Evolutionary conservation across 768 basidiomycete species (phyloP), one percentile per base, ranked within the genome.

Genomic region (Trametes meyenii): DNA sequence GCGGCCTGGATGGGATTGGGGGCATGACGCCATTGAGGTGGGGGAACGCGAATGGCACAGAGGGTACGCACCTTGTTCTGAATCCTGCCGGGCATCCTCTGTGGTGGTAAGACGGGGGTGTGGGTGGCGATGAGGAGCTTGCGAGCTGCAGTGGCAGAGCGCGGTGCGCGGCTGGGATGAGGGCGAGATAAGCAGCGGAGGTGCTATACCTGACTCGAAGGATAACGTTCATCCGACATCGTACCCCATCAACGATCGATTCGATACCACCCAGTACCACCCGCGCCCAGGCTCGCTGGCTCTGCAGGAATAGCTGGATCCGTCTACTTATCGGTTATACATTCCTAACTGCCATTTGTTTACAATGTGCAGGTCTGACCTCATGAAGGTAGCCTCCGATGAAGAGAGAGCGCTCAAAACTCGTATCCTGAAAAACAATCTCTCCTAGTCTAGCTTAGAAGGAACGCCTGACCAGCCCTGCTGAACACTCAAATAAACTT

Each of bases 81-180:
- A 48, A 77, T 68, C 64, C 75, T 70, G 50, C 71, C 72, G 44
- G 74, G 67, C 75, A 76, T 77, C 21, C 29, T 21, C 24, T 17
- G n/a, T n/a, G 39, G 11, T 36, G 24, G 36, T 33, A 3, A 35
- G 24, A 19, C 21, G 55, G 50, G 44, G 55, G 42, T 43, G 43
- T 33, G 44, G 43, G 44, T 36, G 51, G 44, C 17, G n/a, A 58
- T 5, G 50, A 44, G 19, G 45, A 46, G 45, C n/a, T 23, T 46
- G 29, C 19, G 11, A 21, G 44, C 21, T 16, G 45, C 10, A 46
- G 8, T 44, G 16, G 17, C 13, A 8, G 43, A 1, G n/a, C 8
- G 43, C 5, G 45, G 19, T 3, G 21, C 13, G 21, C 12, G 14
- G 45, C 21, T 24, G 23, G 45, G 45, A 46, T 46, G 45, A 10